phyloP scores from a whole-genome alignment of 2,329 filamentous ascomycete species.

The Drechslerella coelobrocha region DNA sequence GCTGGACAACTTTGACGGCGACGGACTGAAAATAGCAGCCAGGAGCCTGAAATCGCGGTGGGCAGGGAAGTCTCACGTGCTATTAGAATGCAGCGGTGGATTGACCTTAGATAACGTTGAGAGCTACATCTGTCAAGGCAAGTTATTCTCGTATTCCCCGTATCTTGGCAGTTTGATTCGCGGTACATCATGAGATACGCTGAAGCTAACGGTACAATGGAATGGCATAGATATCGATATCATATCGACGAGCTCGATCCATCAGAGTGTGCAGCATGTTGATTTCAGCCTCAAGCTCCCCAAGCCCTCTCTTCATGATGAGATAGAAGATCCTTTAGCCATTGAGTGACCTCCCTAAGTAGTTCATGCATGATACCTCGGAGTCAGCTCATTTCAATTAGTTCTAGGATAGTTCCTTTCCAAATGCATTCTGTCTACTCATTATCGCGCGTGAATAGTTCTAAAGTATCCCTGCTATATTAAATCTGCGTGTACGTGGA shows the following conservation, averaged over 20 bases:
- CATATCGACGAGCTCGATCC: constrained; percentile 93
- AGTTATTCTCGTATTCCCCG: constrained; percentile 57
- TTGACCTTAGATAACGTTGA: constrained; percentile 83
- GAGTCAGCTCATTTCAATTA: background rate
- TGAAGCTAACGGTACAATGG: constrained; percentile 33
- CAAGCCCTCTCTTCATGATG: constrained; percentile 53
- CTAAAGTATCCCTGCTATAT: too few relatives aligned
- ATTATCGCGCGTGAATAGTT: too few relatives aligned
- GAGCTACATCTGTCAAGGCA: constrained; percentile 76
- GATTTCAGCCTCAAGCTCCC: constrained; percentile 95
- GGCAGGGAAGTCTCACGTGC: constrained; percentile 71
- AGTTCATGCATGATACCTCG: background rate
- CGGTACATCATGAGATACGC: background rate
- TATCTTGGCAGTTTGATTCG: background rate
- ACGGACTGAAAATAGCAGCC: constrained; percentile 77
- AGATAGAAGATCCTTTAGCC: constrained; percentile 48
- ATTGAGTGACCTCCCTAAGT: background rate
- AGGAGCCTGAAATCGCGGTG: constrained; percentile 78
- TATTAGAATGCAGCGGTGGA: constrained; percentile 92
- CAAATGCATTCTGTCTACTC: too few relatives aligned
- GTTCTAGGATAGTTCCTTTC: background rate
- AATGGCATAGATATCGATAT: constrained; percentile 78
- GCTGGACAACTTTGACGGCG: constrained; percentile 91
- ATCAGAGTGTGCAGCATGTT: constrained; percentile 79
- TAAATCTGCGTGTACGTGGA: too few relatives aligned